Base-by-base conservation (phyloP, 116 monocot species). In the Papilionanthe hybrid region DNA sequence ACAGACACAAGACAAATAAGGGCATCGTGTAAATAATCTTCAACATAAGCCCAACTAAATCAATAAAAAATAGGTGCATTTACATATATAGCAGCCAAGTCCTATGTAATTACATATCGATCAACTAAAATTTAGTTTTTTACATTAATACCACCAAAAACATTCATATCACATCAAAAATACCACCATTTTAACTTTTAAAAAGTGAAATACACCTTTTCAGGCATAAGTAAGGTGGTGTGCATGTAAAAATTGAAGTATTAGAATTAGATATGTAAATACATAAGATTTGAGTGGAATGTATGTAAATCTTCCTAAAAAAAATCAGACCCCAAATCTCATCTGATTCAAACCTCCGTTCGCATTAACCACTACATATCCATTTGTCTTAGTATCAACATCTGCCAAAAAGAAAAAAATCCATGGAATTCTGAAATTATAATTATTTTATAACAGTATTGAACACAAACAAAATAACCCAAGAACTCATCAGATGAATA, bases 261-360 rank as follows among this genome's bases (percentile, higher is more conserved):
- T 37, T 37, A 37, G 37, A 3, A 37, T 37, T 4, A 37, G 37
- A 37, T 37, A 37, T 37, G 37, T 37, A 37, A 37, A 37, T 37
- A 37, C 37, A 37, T 37, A 37, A 37, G 37, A 37, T 37, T 37
- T 37, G 37, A 37, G 37, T 37, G 37, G 37, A 37, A 37, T 37
- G 37, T 37, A 37, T 37, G 37, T 37, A 37, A 4, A 37, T 37
- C 37, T 37, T 37, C 37, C 37, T 37, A 37, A 37, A 65, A 32
- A 67, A 30, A 77, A 43, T 76, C 89, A 78, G 45, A 97, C 97
- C 97, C 97, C 97, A 83, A 97, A 97, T 89, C 94, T 85, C 97
- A 94, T 97, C 87, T 96, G 96, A 87, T 96, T 96, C 78, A 96
- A 77, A 55, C 96, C 96, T 84, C 96, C 96, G 88, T 96, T 96